Evolutionary conservation across 2,329 filamentous ascomycete genomes (phyloP).

Genomic region (Xylariaceae sp.): DNA sequence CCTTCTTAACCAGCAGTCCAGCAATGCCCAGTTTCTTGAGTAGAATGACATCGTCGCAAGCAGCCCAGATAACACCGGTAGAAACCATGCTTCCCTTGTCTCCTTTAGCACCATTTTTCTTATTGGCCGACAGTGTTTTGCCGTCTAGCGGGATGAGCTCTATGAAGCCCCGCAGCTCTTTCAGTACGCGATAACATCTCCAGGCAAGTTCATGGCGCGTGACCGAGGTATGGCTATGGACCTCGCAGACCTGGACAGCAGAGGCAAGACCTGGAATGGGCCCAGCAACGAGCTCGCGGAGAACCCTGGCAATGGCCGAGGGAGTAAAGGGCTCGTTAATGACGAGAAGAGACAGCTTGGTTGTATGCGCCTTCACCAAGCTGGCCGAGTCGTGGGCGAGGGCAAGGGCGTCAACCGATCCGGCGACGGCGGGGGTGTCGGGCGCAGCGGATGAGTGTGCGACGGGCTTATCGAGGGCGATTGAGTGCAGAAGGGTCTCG

Average conservation of each 20-base stretch:
- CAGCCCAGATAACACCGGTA: constrained; percentile 78
- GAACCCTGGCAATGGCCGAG: constrained; percentile 65
- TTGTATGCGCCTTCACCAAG: constrained; percentile 76
- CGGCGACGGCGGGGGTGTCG: constrained; percentile 7
- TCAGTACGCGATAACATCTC: constrained; percentile 56
- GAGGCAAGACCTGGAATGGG: constrained; percentile 73
- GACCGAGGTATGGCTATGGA: constrained; percentile 57
- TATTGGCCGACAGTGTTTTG: constrained; percentile 43
- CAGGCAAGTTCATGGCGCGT: constrained; percentile 62
- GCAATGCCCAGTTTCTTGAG: constrained; percentile 65
- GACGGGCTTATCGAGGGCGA: constrained; percentile 32
- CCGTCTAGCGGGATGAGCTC: constrained; percentile 57
- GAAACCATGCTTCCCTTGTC: constrained; percentile 55
- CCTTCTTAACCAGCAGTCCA: constrained; percentile 66
- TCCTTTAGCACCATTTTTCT: constrained; percentile 40
- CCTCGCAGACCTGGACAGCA: constrained; percentile 61
- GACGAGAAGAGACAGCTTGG: constrained; percentile 81
- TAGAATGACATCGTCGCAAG: constrained; percentile 68
- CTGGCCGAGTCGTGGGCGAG: constrained; percentile 68
- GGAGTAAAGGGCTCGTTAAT: constrained; percentile 85
- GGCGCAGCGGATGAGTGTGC: constrained; percentile 9
- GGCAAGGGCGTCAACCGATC: constrained; percentile 55
- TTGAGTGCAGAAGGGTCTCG: constrained; percentile 38
- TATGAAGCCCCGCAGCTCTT: constrained; percentile 60
- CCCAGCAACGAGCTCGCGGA: constrained; percentile 67